Conservation (phyloP, 2,329 filamentous ascomycete genomes). For the Fonsecaea monophora region DNA sequence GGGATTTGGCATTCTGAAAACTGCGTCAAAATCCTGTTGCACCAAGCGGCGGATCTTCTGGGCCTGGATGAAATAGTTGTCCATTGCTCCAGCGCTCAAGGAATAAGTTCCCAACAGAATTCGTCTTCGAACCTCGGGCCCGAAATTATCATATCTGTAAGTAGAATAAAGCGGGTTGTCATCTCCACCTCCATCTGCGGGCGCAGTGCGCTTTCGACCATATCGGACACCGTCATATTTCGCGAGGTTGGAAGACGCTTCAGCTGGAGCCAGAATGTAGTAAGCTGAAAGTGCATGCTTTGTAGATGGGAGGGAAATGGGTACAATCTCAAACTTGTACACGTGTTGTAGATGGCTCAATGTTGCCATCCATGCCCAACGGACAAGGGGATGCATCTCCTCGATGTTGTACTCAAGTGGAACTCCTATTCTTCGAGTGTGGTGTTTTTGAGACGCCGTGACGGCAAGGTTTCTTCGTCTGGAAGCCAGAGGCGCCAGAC, state of each 20-base stretch:
- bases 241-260: slow-evolving; percentile 93
- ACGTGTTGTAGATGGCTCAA: slow-evolving; percentile 63
- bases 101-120: slow-evolving; percentile 91
- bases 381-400: slow-evolving; percentile 75
- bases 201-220: slow-evolving; percentile 63
- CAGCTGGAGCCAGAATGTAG: slow-evolving; percentile 92
- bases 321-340: slow-evolving; percentile 73
- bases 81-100: slow-evolving; percentile 85
- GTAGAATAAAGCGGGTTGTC: slow-evolving; percentile 73
- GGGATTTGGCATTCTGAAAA: slow-evolving; percentile 74
- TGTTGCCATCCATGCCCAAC: slow-evolving; percentile 70
- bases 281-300: slow-evolving; percentile 88
- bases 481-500: background rate
- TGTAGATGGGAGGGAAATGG: slow-evolving; percentile 82
- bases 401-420: slow-evolving; percentile 84
- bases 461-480: slow-evolving; percentile 13
- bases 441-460: slow-evolving; percentile 15
- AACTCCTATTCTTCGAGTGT: slow-evolving; percentile 61
- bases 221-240: slow-evolving; percentile 98
- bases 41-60: slow-evolving; percentile 86
- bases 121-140: slow-evolving; percentile 81
- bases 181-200: slow-evolving; percentile 64
- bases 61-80: slow-evolving; percentile 96
- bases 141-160: slow-evolving; percentile 77
- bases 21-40: slow-evolving; percentile 81